phyloP scores from a whole-genome alignment of 2,329 filamentous ascomycete genomes.

The Ambrosiella beaveri region DNA sequence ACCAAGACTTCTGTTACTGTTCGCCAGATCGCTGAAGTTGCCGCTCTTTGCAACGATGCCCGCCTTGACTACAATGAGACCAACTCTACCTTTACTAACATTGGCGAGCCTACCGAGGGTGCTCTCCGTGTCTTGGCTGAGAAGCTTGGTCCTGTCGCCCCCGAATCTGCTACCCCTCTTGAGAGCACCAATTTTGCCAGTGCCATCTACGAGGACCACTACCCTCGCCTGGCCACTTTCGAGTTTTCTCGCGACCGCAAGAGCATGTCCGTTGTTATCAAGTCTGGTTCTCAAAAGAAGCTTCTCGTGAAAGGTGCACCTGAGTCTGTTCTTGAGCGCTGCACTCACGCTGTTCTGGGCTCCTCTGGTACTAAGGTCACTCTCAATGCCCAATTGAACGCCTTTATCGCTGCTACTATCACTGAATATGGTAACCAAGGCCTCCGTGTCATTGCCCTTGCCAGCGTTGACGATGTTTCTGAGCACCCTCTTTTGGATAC shows the following conservation, averaged over 20 bases:
- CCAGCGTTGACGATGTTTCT: conserved; percentile 60
- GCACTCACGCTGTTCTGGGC: conserved; percentile 65
- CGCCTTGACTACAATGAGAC: conserved; percentile 67
- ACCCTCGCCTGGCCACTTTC: conserved; percentile 66
- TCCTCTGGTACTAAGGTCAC: conserved; percentile 59
- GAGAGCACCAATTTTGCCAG: conserved; percentile 68
- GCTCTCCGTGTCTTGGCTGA: conserved; percentile 80
- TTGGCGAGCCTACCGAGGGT: conserved; percentile 92
- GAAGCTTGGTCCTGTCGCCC: conserved; percentile 75
- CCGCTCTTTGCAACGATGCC: conserved; percentile 76
- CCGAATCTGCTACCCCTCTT: conserved; percentile 31
- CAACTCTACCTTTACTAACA: conserved; percentile 55
- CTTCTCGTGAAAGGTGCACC: conserved; percentile 93
- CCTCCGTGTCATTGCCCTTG: conserved; percentile 85
- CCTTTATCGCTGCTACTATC: conserved; percentile 61
- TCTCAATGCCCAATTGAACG: conserved; percentile 50
- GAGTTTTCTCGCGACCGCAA: conserved; percentile 97
- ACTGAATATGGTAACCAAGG: conserved; percentile 82
- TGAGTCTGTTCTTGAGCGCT: conserved; percentile 84
- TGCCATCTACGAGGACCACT: conserved; percentile 62
- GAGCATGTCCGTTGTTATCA: conserved; percentile 94
- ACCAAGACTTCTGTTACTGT: conserved; percentile 59
- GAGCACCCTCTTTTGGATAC: conserved; percentile 51
- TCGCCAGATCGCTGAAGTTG: conserved; percentile 55
- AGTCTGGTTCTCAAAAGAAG: conserved; percentile 51